phyloP scores from a whole-genome alignment of 768 basidiomycete genomes.

The Amanita rubescens region DNA sequence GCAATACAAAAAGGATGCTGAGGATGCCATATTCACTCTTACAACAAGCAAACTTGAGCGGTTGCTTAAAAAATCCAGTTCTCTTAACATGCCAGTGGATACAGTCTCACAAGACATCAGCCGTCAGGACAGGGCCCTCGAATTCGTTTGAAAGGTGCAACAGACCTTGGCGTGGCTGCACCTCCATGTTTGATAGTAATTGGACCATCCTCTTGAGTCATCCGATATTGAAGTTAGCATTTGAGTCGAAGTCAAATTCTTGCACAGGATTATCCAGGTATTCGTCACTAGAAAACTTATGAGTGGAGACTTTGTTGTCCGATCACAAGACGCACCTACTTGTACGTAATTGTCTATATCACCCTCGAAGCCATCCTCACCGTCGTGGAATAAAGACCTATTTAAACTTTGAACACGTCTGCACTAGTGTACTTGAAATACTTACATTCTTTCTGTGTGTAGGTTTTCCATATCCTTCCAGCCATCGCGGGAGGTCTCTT shows the following conservation, averaged over 20 bases:
- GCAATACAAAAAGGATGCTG: neutral
- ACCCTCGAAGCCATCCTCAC: slow-evolving; percentile 31
- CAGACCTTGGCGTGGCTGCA: slow-evolving; percentile 67
- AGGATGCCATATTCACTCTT: neutral
- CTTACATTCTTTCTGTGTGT: slow-evolving; percentile 22
- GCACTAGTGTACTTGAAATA: slow-evolving; percentile 1
- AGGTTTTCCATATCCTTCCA: slow-evolving; percentile 59
- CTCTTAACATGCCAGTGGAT: neutral
- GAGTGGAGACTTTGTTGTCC: neutral
- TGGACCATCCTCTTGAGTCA: slow-evolving; percentile 39
- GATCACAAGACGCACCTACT: slow-evolving; percentile 26
- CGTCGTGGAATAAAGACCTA: slow-evolving; percentile 41
- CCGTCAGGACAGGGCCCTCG: slow-evolving; percentile 6
- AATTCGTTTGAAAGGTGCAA: too few relatives aligned
- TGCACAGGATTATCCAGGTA: slow-evolving; percentile 41
- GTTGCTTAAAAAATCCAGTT: slow-evolving; percentile 9
- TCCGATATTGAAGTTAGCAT: slow-evolving; percentile 51
- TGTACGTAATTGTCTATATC: slow-evolving; percentile 44
- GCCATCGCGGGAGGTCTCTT: slow-evolving; percentile 34
- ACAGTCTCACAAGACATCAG: slow-evolving; percentile 12
- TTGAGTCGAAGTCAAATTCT: slow-evolving; percentile 60
- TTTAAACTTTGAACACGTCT: slow-evolving; percentile 7
- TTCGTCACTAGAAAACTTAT: slow-evolving; percentile 35
- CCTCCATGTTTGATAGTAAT: slow-evolving; percentile 77
- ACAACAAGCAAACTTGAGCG: neutral